phyloP scores from a whole-genome alignment of 352 stramenopile species.

The Saprolegnia parasitica region DNA sequence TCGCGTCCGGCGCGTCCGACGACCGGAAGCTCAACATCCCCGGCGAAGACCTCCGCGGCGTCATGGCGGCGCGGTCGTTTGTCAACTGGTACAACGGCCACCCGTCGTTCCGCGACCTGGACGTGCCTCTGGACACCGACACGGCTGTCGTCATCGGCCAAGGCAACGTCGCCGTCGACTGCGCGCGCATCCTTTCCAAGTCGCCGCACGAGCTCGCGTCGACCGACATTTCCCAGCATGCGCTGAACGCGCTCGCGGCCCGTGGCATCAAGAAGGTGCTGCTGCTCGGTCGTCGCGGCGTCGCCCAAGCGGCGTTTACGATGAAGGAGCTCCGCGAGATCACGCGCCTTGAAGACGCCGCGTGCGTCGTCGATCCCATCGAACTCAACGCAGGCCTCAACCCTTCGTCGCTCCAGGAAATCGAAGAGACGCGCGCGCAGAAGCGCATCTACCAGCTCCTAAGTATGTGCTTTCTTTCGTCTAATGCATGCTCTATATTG shows the following conservation, averaged over 20 bases:
- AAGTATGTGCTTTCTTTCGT: conserved; percentile 29
- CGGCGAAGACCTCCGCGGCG: conserved; percentile 60
- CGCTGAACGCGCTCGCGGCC: conserved; percentile 77
- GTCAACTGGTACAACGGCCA: conserved; percentile 99
- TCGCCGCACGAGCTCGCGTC: conserved; percentile 74
- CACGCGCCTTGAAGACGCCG: conserved; percentile 69
- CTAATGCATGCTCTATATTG: not conserved
- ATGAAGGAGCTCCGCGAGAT: conserved; percentile 95
- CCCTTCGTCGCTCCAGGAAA: conserved; percentile 77
- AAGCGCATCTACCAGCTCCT: conserved; percentile 85
- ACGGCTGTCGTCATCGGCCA: conserved; percentile 95
- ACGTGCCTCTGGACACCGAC: conserved; percentile 50
- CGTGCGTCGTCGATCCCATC: conserved; percentile 81
- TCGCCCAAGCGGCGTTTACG: conserved; percentile 95
- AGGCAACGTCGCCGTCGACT: conserved; percentile 98
- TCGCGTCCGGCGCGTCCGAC: conserved; percentile 93
- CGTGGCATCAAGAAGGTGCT: conserved; percentile 81
- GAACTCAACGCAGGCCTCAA: conserved; percentile 88
- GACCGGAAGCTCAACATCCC: conserved; percentile 85
- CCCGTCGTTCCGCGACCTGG: conserved; percentile 88
- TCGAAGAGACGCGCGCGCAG: conserved; percentile 72
- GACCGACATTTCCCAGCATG: conserved; percentile 90
- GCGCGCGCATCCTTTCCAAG: conserved; percentile 93
- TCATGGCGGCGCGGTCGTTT: conserved; percentile 59
- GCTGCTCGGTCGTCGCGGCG: conserved; percentile 91